Percentiles rank a stretch among this genome's conserved stretches.
phyloP scores from a whole-genome alignment of 345 rosid species.

The Toxicodendron radicans region DNA sequence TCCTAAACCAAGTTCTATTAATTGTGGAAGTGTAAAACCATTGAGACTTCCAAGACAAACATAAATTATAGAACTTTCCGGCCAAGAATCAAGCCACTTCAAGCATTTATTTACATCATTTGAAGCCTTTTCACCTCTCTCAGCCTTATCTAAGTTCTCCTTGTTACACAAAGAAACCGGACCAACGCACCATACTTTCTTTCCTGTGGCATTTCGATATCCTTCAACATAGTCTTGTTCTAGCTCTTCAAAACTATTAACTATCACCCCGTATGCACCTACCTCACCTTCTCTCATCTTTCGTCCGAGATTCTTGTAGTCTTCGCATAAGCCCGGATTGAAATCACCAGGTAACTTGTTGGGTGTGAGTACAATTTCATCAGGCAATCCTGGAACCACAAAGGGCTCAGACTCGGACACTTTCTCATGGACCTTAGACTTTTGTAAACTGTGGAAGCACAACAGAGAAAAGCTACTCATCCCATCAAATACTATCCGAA shows the following conservation, averaged over 20 bases:
- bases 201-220: constrained; percentile 31
- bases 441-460: not conserved
- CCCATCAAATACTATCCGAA: constrained; percentile 12
- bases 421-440: not conserved
- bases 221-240: constrained; percentile 36
- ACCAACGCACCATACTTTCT: constrained; percentile 25
- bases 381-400: constrained; percentile 30
- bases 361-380: constrained; percentile 35
- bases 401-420: constrained; percentile 19
- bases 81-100: not conserved
- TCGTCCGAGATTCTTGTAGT: constrained; percentile 20
- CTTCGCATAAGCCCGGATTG: not conserved
- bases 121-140: not conserved
- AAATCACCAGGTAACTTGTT: constrained; percentile 29
- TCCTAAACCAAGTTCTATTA: constrained; percentile 20
- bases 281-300: constrained; percentile 17
- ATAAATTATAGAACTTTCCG: not conserved
- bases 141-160: not conserved
- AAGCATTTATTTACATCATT: not conserved
- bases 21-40: constrained; percentile 46
- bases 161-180: not conserved
- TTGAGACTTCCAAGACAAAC: constrained; percentile 39
- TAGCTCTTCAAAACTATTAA: constrained; percentile 47
- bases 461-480: not conserved
- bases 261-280: constrained; percentile 36